Evolutionary conservation across 768 basidiomycete genomes (phyloP), one percentile per base, ranked within the genome.

Genomic region (Rickenella mellea): DNA sequence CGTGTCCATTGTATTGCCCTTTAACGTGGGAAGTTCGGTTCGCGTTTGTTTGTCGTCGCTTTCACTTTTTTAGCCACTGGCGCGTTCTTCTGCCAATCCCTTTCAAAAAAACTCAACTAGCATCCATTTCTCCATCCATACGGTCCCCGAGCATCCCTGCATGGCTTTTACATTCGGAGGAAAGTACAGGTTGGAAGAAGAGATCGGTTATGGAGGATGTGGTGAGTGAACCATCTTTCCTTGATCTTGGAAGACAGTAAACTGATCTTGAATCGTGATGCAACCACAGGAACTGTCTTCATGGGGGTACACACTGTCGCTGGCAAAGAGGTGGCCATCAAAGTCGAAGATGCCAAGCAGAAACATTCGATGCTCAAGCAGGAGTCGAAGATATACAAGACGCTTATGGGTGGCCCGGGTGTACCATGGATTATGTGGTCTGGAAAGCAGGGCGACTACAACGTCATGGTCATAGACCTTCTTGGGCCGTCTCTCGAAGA

Each of bases 381-480:
- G 54, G 90, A 93, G 58, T 82, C 82, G 30, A 89, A 86, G 63
- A 88, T 92, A 29, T 93, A 93, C 73, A 90, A 89, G 66, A 80
- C 82, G 0, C 74, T 93, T 47, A 85, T 84, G 72, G 89, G 90
- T 31, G 87, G 84, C 37, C 78, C 83, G 21, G 89, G 89, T 29
- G 85, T 93, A 0, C 89, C 89, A 1, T 91, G 86, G 78, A 84
- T 92, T 48, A 80, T 90, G 70, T 91, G 87, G 79, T 88, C 83
- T 4, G 90, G 90, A 24, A 82, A 77, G 47, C 82, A 93, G 56
- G 93, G 84, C 24, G 80, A 92, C 61, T 97, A 92, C 66, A 97
- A 98, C 56, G 92, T 97, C 53, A 87, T 99, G 74, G 88, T 98
- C 56, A 91, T 97, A 55, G 94, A 98, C 69, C 75, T 98, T 21